These are phyloP conservation scores for Chenopodium quinoa DNA, from an alignment of 148 eudicot genomes.

Conservation along the genomic window DNA sequence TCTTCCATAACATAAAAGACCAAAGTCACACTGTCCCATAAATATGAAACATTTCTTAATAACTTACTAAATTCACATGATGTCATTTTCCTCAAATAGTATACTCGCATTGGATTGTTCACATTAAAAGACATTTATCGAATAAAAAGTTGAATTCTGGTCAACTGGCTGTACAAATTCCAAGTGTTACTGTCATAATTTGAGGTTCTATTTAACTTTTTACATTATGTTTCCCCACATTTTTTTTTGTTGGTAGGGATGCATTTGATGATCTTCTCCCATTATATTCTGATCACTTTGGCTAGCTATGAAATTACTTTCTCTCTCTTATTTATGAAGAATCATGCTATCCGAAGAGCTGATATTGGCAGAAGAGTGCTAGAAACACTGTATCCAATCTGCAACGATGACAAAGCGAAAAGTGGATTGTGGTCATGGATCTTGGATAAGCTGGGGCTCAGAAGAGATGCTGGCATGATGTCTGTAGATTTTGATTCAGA, in stretches of 20 bases:
- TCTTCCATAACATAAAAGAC: too few relatives aligned
- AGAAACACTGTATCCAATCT: slow-evolving; percentile 64
- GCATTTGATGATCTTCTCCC: not conserved
- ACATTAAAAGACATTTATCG: not conserved
- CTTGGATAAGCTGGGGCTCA: slow-evolving; percentile 49
- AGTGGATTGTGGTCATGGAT: slow-evolving; percentile 67
- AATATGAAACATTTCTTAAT: too few relatives aligned
- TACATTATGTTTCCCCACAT: not conserved
- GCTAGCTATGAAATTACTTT: slow-evolving; percentile 11
- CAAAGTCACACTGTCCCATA: not conserved
- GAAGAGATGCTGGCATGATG: slow-evolving; percentile 26
- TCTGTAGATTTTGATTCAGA: slow-evolving; percentile 49
- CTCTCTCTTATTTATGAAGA: slow-evolving; percentile 43
- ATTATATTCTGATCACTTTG: not conserved
- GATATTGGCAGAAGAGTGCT: slow-evolving; percentile 73
- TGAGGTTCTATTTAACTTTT: not conserved
- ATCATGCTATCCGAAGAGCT: slow-evolving; percentile 95
- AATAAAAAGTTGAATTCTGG: too few relatives aligned
- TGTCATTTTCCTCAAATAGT: not conserved
- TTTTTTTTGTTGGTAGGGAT: not conserved
- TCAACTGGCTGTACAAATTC: too few relatives aligned
- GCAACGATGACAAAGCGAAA: slow-evolving; percentile 37
- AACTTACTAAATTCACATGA: not conserved
- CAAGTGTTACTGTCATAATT: too few relatives aligned
- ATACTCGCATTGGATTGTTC: not conserved